phyloP scores from a whole-genome alignment of 768 basidiomycete genomes.

The Lactarius deliciosus region DNA sequence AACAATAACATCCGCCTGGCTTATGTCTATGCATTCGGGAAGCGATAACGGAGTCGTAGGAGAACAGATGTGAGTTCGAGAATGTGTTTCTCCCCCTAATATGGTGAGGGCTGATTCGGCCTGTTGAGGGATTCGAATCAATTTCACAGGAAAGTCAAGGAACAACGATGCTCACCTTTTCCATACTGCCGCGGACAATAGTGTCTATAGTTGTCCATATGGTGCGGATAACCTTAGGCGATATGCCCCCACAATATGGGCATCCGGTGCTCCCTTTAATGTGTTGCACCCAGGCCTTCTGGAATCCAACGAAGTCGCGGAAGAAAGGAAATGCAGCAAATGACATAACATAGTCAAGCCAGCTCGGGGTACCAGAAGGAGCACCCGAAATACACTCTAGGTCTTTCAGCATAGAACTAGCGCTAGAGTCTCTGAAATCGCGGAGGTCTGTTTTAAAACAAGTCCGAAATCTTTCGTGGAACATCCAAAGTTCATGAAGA shows the following conservation, averaged over 20 bases:
- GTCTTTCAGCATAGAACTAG: neutral
- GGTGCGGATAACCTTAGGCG: neutral
- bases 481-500: constrained; percentile 14
- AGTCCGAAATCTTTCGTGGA: constrained; percentile 19
- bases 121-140: neutral
- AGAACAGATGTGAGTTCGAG: neutral
- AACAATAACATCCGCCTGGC: constrained; percentile 42
- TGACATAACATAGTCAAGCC: neutral
- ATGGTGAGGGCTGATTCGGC: neutral
- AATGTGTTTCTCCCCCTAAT: too few relatives aligned
- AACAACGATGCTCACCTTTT: neutral
- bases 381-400: neutral
- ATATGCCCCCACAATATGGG: neutral
- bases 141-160: neutral
- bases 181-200: neutral
- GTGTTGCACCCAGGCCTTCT: neutral
- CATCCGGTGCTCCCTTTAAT: neutral
- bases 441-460: too few relatives aligned
- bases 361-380: neutral
- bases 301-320: neutral
- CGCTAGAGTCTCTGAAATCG: neutral
- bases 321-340: neutral
- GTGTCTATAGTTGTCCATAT: constrained; percentile 7
- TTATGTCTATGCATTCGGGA: neutral
- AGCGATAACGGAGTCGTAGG: too few relatives aligned